Percentiles rank a stretch among this genome's conserved stretches.
phyloP scores from a whole-genome alignment of 306 rosid genomes.

The Luffa acutangula region DNA sequence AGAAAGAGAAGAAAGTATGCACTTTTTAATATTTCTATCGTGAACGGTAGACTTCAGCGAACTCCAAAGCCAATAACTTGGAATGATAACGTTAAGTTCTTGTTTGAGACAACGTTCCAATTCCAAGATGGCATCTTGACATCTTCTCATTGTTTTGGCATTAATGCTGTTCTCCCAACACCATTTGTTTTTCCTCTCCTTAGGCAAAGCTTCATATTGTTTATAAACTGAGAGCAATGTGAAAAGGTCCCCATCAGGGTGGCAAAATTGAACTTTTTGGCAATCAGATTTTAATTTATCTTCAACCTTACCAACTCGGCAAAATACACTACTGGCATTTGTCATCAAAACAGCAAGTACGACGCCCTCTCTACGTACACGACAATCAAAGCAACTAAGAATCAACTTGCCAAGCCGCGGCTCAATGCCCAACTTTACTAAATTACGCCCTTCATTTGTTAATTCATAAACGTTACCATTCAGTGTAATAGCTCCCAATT shows the following conservation, averaged over 20 bases:
- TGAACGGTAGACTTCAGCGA: constrained; percentile 31
- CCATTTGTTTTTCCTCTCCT: constrained; percentile 51
- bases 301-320: constrained; percentile 73
- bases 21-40: constrained; percentile 48
- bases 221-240: constrained; percentile 84
- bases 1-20: constrained; percentile 66
- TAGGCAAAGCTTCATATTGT: constrained; percentile 60
- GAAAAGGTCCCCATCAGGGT: constrained; percentile 81
- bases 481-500: constrained; percentile 49
- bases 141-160: constrained; percentile 88
- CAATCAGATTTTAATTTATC: constrained; percentile 76
- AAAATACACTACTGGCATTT: constrained; percentile 77
- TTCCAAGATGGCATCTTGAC: constrained; percentile 67
- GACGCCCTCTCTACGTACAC: constrained; percentile 68
- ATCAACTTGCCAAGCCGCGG: constrained; percentile 93
- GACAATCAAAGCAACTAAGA: constrained; percentile 41
- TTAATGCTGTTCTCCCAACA: constrained; percentile 95
- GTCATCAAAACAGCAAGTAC: constrained; percentile 90
- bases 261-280: constrained; percentile 84
- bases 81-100: constrained; percentile 41
- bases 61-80: constrained; percentile 72
- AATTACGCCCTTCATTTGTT: constrained; percentile 50
- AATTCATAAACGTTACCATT: constrained; percentile 31
- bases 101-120: constrained; percentile 60
- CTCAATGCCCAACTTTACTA: constrained; percentile 84